Evolutionary conservation across 2,329 filamentous ascomycete genomes (phyloP), one percentile per base, ranked within the genome.

Genomic region (Botryotinia globosa): DNA sequence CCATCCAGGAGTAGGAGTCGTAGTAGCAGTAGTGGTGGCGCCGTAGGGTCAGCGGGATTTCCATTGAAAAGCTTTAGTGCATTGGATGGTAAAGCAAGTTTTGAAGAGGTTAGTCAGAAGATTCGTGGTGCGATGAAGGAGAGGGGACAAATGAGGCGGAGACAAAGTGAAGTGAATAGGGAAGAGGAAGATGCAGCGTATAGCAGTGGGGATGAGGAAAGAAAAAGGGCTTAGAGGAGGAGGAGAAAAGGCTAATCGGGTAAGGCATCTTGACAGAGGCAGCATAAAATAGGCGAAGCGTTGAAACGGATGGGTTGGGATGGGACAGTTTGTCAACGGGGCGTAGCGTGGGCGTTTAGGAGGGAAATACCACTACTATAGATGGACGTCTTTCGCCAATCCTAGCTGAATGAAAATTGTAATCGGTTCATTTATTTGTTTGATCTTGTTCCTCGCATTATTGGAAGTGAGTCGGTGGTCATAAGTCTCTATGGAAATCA

Each of bases 91-190:
- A 88, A 90, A 65, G 91, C 89, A 66, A 90, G 91, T 3, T 89
- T 97, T 74, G 91, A 95, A 72, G 91, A 97, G 82, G 93, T 97
- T 3, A 94, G 89, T 80, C 88, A 89, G 82, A 94, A 92, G 84
- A 94, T 98, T 77, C 87, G 92, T 71, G 92, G 90, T 77, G 94
- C 94, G 7, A 97, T 98, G 92, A 85, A 87, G 77, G 91, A 94
- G 81, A 84, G 92, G n/a, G 91, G 91, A 86, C 76, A 87, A 85
- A 84, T 89, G 85, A 77, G 80, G 78, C 81, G 79, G 79, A 82
- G 81, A 77, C 84, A 78, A 80, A 83, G 71, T 77, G 77, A 75
- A 78, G 80, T 71, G 75, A 81, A 69, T 74, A 82, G 81, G 44
- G 83, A 83, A 29, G 84, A 84, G 65, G 83, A 83, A 42, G 83